A percentile compares a stretch with the other conserved stretches of the same genome.
Conservation (phyloP, 495 filamentous ascomycete genomes). For the Pyrenula massariospora region DNA sequence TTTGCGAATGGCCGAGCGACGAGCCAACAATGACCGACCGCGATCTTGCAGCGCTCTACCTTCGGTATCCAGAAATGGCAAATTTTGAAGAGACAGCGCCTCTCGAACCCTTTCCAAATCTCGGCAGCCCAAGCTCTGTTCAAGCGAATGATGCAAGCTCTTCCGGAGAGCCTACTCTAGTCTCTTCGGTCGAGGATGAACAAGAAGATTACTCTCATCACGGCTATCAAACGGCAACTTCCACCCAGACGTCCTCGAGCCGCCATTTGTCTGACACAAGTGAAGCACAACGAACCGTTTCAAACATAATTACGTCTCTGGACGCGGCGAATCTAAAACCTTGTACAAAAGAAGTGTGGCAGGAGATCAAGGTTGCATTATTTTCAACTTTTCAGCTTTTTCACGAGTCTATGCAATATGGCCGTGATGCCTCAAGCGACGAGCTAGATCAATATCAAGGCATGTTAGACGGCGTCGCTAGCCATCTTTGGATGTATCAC, state of each 20-base stretch:
- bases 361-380: neutral
- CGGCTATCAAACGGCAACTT: neutral
- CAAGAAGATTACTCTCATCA: neutral
- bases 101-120: neutral
- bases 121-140: neutral
- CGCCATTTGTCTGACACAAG: neutral
- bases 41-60: neutral
- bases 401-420: neutral
- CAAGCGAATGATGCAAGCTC: neutral
- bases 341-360: neutral
- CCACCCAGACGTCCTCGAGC: neutral
- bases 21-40: neutral
- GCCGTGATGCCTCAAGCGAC: neutral
- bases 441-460: neutral
- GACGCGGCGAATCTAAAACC: neutral
- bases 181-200: neutral
- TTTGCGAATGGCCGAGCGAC: neutral
- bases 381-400: neutral
- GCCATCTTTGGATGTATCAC: neutral
- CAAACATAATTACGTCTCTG: neutral
- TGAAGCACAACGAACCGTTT: neutral
- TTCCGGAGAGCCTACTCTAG: neutral
- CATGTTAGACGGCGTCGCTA: neutral
- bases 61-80: conserved; percentile 1
- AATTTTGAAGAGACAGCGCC: neutral